Evolutionary conservation across 257 asterid species (phyloP), one percentile per base, ranked within the genome.

Genomic region (Primulina huaijiensis): DNA sequence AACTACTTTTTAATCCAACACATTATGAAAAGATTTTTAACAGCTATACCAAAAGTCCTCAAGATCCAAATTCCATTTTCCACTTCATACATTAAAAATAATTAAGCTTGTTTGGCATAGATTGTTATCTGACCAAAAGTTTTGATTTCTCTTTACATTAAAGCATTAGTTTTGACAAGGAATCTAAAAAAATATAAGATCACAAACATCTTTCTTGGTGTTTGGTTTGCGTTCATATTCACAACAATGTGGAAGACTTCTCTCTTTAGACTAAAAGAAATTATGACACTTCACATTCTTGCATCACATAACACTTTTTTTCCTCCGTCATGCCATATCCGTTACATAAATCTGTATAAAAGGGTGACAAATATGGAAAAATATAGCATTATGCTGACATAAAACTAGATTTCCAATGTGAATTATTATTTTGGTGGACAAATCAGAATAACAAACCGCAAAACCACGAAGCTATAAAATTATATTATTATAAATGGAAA

Each of bases 381-480:
- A 66, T 43, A 68, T 12, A 35, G 40, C 25, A 52, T 23, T 17
- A 40, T 34, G 50, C 61, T 52, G 25, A n/a, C 29, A 35, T 20
- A 55, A 55, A 27, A 21, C 43, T 25, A 62, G 62, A 20, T 19
- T 14, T 9, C 55, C 14, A 61, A 33, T 38, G 73, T 46, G 55
- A 66, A 27, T 35, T 35, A 33, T 55, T 23, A 40, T 60, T 71
- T 62, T 12, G 34, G 46, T 64, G 64, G 62, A 64, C 63, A 59
- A 57, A 69, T 55, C 71, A 64, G 72, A 35, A 73, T 9, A 16
- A 53, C 6, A 34, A 35, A 73, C 65, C n/a, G 19, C 66, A 60
- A 29, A 53, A 56, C 50, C 50, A 67, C 12, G 65, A 50, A 25
- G 37, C 46, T 9, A 52, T 43, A 65, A 19, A 37, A 68, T 52